Percentiles rank a stretch among this genome's conserved stretches.
Evolutionary conservation across 306 rosid genomes (phyloP).

Genomic region (Sophora flavescens): DNA sequence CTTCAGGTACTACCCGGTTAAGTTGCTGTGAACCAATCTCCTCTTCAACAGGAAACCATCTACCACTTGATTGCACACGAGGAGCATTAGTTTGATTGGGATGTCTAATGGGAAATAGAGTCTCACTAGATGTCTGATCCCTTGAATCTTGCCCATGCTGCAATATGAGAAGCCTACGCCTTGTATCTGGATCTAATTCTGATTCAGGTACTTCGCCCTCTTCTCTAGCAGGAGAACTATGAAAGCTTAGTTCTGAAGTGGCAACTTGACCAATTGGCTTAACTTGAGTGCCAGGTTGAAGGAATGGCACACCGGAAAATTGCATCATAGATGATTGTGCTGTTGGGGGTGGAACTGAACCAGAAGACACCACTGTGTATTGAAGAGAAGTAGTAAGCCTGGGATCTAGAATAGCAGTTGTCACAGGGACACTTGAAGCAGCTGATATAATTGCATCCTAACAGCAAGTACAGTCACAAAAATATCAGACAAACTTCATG

Average conservation of each 20-base stretch:
- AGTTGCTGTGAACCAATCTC: constrained; percentile 83
- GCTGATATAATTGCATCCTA: constrained; percentile 73
- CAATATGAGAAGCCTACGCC: constrained; percentile 97
- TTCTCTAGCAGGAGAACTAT: constrained; percentile 95
- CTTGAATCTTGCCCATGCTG: constrained; percentile 98
- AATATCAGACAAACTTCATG: constrained; percentile 23
- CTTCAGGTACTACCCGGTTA: constrained; percentile 65
- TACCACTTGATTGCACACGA: constrained; percentile 63
- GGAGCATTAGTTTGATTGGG: constrained; percentile 71
- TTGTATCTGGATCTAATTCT: constrained; percentile 96
- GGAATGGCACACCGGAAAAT: constrained; percentile 63
- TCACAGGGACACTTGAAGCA: constrained; percentile 58
- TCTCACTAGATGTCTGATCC: constrained; percentile 71
- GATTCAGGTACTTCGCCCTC: constrained; percentile 99
- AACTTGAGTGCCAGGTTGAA: constrained; percentile 60
- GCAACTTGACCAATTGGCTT: constrained; percentile 69
- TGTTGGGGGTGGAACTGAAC: constrained; percentile 63
- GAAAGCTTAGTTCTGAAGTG: constrained; percentile 76
- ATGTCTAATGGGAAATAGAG: constrained; percentile 72
- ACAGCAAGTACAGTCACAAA: constrained; percentile 29
- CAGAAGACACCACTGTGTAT: constrained; percentile 65
- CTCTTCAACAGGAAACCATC: constrained; percentile 89
- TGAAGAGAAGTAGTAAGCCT: constrained; percentile 63
- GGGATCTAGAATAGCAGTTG: constrained; percentile 67
- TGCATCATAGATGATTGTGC: constrained; percentile 62